Evolutionary conservation across 441 rosid species (phyloP), one percentile per base, ranked within the genome.

Genomic region (Gossypium gossypioides): DNA sequence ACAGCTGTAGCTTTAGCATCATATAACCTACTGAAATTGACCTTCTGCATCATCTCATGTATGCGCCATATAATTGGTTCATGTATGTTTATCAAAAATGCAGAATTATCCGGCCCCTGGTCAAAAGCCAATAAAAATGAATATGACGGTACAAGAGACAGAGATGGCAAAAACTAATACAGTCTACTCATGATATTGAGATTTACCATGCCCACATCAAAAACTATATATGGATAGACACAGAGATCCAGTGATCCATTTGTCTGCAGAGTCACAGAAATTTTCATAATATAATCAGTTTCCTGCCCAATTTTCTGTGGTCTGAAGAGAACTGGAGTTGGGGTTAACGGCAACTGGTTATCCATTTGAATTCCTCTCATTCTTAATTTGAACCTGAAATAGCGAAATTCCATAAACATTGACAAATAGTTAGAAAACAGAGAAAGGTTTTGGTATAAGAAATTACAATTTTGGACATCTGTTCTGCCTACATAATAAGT

Each of bases 31-130:
- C 86, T 78, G 37, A 91, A 77, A 81, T 89, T 92, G 84, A 90
- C 84, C 81, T 85, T 98, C 85, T 87, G 95, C 75, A 91, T 83
- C 99, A 95, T 92, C 90, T 91, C 98, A 80, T 92, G 96, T 79
- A 95, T 89, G 73, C 99, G 97, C 99, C 99, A 95, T 73, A 95
- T 92, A 75, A 95, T 90, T 55, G 98, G 99, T 77, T 95, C 98
- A 63, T 95, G 99, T 77, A 95, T 87, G 82, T 88, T 95, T 72
- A 92, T 84, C 16, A 92, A 72, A 78, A 95, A 95, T 69, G 98
- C 87, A 72, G 88, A 82, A 82, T 80, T 86, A 46, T 95, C 98
- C 67, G 88, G 92, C 65, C 91, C 99, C 97, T 95, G 77, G 58
- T 69, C 18, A 32, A n/a, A 78, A 81, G 71, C 63, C 22, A 73